Base-by-base conservation (phyloP, 352 stramenopile species). In the Halophytophthora polymorphica region DNA sequence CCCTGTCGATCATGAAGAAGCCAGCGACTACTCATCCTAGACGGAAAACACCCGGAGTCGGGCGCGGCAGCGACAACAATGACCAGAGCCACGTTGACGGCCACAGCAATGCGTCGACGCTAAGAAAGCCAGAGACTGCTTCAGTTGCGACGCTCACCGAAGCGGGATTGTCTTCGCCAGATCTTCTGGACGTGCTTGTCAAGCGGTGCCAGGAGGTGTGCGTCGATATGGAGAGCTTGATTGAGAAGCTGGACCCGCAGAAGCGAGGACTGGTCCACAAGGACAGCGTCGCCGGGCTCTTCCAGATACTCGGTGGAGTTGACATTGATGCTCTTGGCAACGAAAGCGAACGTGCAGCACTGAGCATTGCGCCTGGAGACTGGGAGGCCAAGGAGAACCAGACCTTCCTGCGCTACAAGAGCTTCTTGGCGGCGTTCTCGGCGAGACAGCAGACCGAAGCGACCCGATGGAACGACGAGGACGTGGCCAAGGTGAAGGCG, bases 91-190 rank as follows among this genome's bases (percentile, higher is more conserved):
- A 15, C 7, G 15, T 15, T n/a, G 13, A 38, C 6, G 17, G n/a
- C 5, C 33, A 4, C 42, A 6, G 18, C 29, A 46, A 62, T 18
- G 6, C n/a, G 8, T 15, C 33, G 8, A 6, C 22, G 28, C 35
- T 34, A n/a, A 35, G 25, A 3, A 51, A 54, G 14, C 39, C 58
- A 28, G 53, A 66, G 31, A 58, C 54, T 19, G 41, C 35, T 14
- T 66, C 61, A n/a, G 35, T 73, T 43, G 58, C 41, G 6, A 78
- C 45, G 10, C 22, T 51, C n/a, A 75, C 65, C n/a, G 53, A 75
- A 7, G 38, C 49, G 2, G 25, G 34, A 15, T 45, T 50, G 7
- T 10, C 28, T 12, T 22, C 56, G 17, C 33, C 52, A 41, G 45
- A n/a, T 23, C 23, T 69, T 19, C 33, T 72, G 6, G 46, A 58